These are phyloP conservation scores for Vinca major DNA, from an alignment of 305 asterid species.

Conservation along the genomic window DNA sequence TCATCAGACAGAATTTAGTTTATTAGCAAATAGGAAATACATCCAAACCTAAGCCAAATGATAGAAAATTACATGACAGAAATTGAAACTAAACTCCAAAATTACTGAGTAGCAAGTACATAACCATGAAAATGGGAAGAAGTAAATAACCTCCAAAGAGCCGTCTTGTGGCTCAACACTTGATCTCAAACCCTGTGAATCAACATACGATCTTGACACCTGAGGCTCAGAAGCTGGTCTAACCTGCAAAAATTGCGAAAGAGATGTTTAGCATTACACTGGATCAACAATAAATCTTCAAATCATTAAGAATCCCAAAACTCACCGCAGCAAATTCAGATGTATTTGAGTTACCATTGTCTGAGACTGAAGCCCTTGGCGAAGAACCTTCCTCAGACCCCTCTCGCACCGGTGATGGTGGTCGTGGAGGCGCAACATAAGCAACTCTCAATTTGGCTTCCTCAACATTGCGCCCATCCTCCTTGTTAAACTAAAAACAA, in stretches of 20 bases:
- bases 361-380: slow-evolving; percentile 86
- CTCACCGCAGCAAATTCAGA: slow-evolving; percentile 58
- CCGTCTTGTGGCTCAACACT: slow-evolving; percentile 47
- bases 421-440: slow-evolving; percentile 68
- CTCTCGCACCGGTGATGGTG: slow-evolving; percentile 90
- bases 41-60: neutral
- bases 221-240: slow-evolving; percentile 32
- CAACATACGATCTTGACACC: slow-evolving; percentile 43
- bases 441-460: slow-evolving; percentile 86
- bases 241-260: slow-evolving; percentile 31
- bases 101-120: neutral
- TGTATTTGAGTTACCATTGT: slow-evolving; percentile 53
- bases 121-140: neutral
- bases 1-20: neutral
- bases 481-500: slow-evolving; percentile 59
- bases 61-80: slow-evolving; percentile 1
- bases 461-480: slow-evolving; percentile 78
- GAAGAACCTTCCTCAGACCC: slow-evolving; percentile 97
- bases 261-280: neutral
- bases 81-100: neutral
- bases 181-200: slow-evolving; percentile 43
- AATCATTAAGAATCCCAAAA: slow-evolving; percentile 15
- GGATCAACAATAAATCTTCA: neutral
- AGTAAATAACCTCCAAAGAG: slow-evolving; percentile 57
- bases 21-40: neutral